Percentiles rank a stretch among this genome's conserved stretches.
Conservation (phyloP, 1,284 basidiomycete species). For the Ceratobasidium sp. region DNA sequence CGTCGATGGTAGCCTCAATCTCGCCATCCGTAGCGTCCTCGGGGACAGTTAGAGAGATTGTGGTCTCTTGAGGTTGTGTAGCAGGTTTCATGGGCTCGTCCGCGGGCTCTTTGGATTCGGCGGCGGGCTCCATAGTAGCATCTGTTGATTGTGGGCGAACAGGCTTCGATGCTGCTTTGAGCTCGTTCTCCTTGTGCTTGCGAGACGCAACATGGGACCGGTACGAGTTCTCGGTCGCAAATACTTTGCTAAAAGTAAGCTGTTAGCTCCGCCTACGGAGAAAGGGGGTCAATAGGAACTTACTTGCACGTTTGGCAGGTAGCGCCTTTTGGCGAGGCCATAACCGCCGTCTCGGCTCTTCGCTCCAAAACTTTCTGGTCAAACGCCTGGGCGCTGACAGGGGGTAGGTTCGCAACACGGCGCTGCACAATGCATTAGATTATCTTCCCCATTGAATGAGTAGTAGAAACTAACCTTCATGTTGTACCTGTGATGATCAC, state of each 20-base stretch:
- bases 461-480: constrained; percentile 73
- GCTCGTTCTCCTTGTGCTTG: constrained; percentile 88
- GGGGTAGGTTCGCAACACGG: constrained; percentile 90
- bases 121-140: constrained; percentile 45
- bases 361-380: constrained; percentile 92
- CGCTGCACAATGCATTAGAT: constrained; percentile 60
- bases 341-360: constrained; percentile 78
- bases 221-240: constrained; percentile 91
- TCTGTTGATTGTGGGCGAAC: constrained; percentile 17
- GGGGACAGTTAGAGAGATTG: constrained; percentile 26
- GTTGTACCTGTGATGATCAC: constrained; percentile 98
- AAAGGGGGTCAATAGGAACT: constrained; percentile 48
- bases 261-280: background rate
- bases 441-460: constrained; percentile 12
- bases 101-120: constrained; percentile 34
- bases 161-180: constrained; percentile 62
- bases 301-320: constrained; percentile 89
- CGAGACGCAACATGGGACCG: constrained; percentile 89
- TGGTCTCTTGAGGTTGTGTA: constrained; percentile 45
- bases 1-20: constrained; percentile 72
- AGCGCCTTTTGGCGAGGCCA: constrained; percentile 72
- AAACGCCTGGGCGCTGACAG: constrained; percentile 84
- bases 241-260: constrained; percentile 76
- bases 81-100: constrained; percentile 46
- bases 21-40: constrained; percentile 67